These are phyloP conservation scores for Hyphopichia fennica DNA, from an alignment of 1,139 yeast species.

Conservation along the genomic window DNA sequence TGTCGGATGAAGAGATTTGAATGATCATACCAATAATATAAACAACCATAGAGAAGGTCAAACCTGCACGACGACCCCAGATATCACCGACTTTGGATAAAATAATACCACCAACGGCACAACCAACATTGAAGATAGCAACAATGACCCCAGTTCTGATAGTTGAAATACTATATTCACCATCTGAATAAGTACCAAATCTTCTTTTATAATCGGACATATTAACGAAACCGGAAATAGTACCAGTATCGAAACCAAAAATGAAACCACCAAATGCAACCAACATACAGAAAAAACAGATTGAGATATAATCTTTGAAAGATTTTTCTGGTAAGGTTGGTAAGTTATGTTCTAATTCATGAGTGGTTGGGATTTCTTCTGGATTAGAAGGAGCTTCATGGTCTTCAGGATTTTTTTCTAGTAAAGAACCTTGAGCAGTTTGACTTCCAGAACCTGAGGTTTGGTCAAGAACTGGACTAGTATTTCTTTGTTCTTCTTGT, in stretches of 20 bases:
- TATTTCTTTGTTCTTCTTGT: background rate
- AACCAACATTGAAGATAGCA: conserved; percentile 68
- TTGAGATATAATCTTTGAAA: conserved; percentile 28
- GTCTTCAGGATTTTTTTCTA: conserved; percentile 3
- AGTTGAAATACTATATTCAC: conserved; percentile 34
- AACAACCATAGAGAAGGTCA: conserved; percentile 45
- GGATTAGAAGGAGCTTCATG: conserved; percentile 3
- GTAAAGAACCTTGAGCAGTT: conserved; percentile 2
- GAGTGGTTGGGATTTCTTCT: conserved; percentile 3
- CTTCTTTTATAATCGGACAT: conserved; percentile 50
- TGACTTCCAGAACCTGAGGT: conserved; percentile 3
- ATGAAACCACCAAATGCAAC: conserved; percentile 64
- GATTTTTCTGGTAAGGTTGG: conserved; percentile 24
- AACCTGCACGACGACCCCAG: conserved; percentile 53
- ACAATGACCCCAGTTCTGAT: conserved; percentile 56
- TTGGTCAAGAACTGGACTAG: background rate
- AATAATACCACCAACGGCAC: conserved; percentile 68
- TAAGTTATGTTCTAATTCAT: conserved; percentile 5
- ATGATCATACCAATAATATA: conserved; percentile 51
- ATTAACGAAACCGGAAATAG: conserved; percentile 65
- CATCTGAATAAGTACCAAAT: conserved; percentile 42
- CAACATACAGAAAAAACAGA: conserved; percentile 37
- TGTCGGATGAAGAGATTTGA: conserved; percentile 35
- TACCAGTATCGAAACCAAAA: conserved; percentile 74
- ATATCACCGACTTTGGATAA: conserved; percentile 54